Evolutionary conservation across 2,329 filamentous ascomycete genomes (phyloP).

Genomic region (Exserohilum rostratum): DNA sequence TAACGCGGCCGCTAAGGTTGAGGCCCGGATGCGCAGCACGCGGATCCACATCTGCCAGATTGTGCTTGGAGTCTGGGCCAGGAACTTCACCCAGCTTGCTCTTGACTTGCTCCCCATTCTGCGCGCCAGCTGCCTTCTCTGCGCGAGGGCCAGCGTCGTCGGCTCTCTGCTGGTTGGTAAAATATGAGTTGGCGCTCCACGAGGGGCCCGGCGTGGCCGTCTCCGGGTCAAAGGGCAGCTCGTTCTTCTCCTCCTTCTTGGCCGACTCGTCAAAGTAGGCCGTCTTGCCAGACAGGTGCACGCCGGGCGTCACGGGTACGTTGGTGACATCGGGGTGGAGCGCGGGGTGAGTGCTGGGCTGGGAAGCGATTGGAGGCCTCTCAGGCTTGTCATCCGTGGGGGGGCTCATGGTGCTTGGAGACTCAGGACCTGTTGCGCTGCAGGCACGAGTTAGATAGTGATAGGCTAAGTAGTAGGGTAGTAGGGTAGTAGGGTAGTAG

Average conservation of each 20-base stretch:
- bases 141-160: constrained; percentile 42
- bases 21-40: constrained; percentile 62
- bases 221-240: constrained; percentile 40
- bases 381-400: constrained; percentile 27
- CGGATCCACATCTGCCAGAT: constrained; percentile 59
- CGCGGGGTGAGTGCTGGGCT: constrained; percentile 46
- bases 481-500: background rate
- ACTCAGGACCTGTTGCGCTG: constrained; percentile 28
- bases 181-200: constrained; percentile 49
- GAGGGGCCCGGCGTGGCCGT: constrained; percentile 40
- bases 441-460: constrained; percentile 23
- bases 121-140: constrained; percentile 53
- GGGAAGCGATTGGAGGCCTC: constrained; percentile 32
- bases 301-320: constrained; percentile 53
- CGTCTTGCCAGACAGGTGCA: constrained; percentile 44
- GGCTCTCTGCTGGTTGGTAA: constrained; percentile 31
- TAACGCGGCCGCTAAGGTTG: constrained; percentile 65
- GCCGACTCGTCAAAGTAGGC: constrained; percentile 44
- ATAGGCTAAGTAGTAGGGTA: constrained; percentile 4
- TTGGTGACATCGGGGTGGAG: constrained; percentile 47
- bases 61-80: constrained; percentile 46
- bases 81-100: constrained; percentile 58
- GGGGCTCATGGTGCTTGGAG: constrained; percentile 31
- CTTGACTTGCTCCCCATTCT: constrained; percentile 58
- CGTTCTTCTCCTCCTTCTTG: constrained; percentile 19